Evolutionary conservation across 2,329 filamentous ascomycete species (phyloP), one percentile per base, ranked within the genome.

Genomic region (Phaeosphaeriaceae sp.): DNA sequence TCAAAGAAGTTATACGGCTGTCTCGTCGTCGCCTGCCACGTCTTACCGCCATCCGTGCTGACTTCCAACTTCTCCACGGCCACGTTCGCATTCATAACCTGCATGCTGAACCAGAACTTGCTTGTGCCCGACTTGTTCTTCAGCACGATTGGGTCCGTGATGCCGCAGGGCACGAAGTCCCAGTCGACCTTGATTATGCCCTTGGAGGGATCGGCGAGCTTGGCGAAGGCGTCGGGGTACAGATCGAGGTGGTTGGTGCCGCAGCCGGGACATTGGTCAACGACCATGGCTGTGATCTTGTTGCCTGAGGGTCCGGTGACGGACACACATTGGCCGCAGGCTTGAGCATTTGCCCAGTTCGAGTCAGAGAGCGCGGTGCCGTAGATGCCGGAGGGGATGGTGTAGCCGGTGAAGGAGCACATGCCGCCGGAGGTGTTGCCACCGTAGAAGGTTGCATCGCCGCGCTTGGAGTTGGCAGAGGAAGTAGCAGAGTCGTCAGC

Each of bases 331-430:
- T 81, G 78, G 62, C 89, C 88, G 67, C 89, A 91, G 61, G 53
- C 47, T 85, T 79, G 44, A 1, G 83, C 81, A 52, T 72, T 76
- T 51, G 82, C 74, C 88, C 88, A 91, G 64, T 82, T 84, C 2
- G 80, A 77, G 41, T 82, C 82, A 0, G 87, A 86, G 50, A 88
- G 81, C 1, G 89, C 88, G 10, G 87, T 88, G 54, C 89, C 88
- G 66, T 80, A 86, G 55, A 90, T 74, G 13, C 80, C 79, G 11
- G 82, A 79, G 7, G 88, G 87, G 24, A 90, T 78, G 2, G 82
- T 87, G 78, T 89, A 89, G 51, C 82, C 85, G 7, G 81, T 79
- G 80, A 90, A 89, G 13, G 84, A 86, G 76, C 88, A 91, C 57
- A 81, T 83, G 60, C 88, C 88, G 41, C 87, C 87, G 5, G 76